Evolutionary conservation across 345 rosid species (phyloP).

Genomic region (Lepidium didymum): DNA sequence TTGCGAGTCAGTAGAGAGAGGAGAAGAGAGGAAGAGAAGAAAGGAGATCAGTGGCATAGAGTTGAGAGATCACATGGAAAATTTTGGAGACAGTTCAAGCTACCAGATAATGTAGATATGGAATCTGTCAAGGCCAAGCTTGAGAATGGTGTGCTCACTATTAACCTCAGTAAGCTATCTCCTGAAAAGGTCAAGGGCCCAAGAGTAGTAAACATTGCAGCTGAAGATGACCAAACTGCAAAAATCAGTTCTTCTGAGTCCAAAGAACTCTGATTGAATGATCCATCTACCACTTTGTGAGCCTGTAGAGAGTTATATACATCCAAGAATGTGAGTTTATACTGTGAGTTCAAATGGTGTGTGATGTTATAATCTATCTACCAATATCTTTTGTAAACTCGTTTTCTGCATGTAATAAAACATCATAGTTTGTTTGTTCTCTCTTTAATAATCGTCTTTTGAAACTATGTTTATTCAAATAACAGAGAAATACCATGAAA

Average conservation of each 20-base stretch:
- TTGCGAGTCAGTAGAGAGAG: constrained; percentile 74
- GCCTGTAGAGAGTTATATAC: neutral
- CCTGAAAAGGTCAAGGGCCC: constrained; percentile 64
- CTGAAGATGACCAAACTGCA: constrained; percentile 34
- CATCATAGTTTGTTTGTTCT: neutral
- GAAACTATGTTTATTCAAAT: neutral
- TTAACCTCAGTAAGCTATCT: constrained; percentile 50
- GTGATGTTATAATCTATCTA: constrained; percentile 10
- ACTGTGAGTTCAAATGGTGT: neutral
- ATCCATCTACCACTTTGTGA: neutral
- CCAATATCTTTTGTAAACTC: neutral
- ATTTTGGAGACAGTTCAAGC: constrained; percentile 78
- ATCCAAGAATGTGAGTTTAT: neutral
- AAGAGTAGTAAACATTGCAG: constrained; percentile 49
- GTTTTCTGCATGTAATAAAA: neutral
- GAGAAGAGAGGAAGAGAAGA: constrained; percentile 62
- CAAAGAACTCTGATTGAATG: constrained; percentile 45
- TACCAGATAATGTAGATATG: constrained; percentile 76
- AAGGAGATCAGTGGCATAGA: constrained; percentile 84
- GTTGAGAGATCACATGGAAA: constrained; percentile 75
- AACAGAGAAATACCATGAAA: neutral
- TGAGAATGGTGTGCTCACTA: constrained; percentile 63
- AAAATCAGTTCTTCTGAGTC: constrained; percentile 34
- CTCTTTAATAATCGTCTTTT: too few relatives aligned
- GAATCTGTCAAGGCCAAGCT: constrained; percentile 65